Percentiles rank a stretch among this genome's conserved stretches.
Evolutionary conservation across 1,284 basidiomycete genomes (phyloP).

Genomic region (Agaricales sp.): DNA sequence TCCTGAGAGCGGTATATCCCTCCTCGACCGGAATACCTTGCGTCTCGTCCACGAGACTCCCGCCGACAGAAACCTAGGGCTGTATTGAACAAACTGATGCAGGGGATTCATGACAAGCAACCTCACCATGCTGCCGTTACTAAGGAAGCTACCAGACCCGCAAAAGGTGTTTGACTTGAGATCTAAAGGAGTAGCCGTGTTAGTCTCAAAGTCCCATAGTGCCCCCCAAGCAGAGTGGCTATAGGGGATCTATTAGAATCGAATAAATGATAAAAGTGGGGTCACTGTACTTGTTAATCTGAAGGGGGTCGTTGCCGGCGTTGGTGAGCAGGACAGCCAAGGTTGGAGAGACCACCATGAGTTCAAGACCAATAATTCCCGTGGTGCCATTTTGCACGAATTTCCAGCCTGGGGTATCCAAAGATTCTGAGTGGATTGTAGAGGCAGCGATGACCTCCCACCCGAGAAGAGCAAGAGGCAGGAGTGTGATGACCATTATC

Average conservation of each 20-base stretch:
- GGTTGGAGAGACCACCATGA: too few species aligned
- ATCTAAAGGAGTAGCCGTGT: too few species aligned
- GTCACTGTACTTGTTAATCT: slow-evolving; percentile 21
- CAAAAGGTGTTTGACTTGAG: slow-evolving; percentile 30
- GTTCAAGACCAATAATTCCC: slow-evolving; percentile 29
- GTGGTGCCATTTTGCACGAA: slow-evolving; percentile 15
- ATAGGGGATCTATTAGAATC: too few species aligned
- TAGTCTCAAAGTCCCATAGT: slow-evolving; percentile 23
- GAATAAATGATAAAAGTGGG: too few species aligned
- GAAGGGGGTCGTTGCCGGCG: slow-evolving; percentile 24
- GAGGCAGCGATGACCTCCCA: too few species aligned
- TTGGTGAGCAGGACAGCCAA: slow-evolving; percentile 26
- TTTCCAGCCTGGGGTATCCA: slow-evolving; percentile 7
- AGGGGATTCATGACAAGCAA: too few species aligned
- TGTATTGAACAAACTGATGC: too few species aligned
- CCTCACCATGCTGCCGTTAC: slow-evolving; percentile 24
- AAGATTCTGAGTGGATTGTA: too few species aligned
- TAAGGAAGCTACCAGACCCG: slow-evolving; percentile 26
- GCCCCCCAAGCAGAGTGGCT: slow-evolving; percentile 14
- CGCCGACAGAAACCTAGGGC: too few species aligned
- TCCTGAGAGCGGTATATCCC: slow-evolving; percentile 64
- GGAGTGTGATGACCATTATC: too few species aligned
- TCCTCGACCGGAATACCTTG: slow-evolving; percentile 70
- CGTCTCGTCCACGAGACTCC: slow-evolving; percentile 25
- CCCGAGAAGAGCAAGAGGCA: too few species aligned